These are phyloP conservation scores for Zarea fungicola DNA, from an alignment of 2,329 filamentous ascomycete species.

Conservation along the genomic window DNA sequence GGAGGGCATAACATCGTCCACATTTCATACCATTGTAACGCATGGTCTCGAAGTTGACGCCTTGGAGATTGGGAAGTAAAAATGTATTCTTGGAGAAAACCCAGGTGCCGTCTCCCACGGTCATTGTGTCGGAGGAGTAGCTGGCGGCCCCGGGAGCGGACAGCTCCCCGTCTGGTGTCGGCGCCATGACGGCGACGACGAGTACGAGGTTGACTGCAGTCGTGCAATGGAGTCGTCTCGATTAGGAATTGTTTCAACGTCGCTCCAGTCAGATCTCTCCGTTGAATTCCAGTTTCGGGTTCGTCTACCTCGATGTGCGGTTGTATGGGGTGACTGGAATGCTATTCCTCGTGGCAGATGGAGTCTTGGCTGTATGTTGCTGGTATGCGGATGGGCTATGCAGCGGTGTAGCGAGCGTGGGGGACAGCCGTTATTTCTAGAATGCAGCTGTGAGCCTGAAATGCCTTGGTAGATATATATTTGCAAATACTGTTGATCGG, in stretches of 20 bases:
- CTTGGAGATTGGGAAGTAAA: conserved; percentile 69
- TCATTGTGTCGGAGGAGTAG: conserved; percentile 69
- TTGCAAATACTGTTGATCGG: not conserved
- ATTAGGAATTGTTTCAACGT: not conserved
- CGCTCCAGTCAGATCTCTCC: not conserved
- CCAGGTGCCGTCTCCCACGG: conserved; percentile 80
- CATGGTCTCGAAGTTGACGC: conserved; percentile 76
- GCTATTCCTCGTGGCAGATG: conserved; percentile 1
- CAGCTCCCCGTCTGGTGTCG: conserved; percentile 52
- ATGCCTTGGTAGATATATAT: not conserved
- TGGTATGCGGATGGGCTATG: not conserved
- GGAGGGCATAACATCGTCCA: not conserved
- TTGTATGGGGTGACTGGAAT: conserved; percentile 5
- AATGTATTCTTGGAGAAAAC: conserved; percentile 72
- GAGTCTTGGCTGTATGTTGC: conserved; percentile 3
- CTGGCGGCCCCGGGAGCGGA: conserved; percentile 66
- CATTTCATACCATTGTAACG: conserved; percentile 68
- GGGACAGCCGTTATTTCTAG: not conserved
- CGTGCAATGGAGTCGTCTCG: not conserved
- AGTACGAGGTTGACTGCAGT: conserved; percentile 13
- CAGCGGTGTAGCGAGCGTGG: conserved; percentile 5
- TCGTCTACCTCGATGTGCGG: not conserved
- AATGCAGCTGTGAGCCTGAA: not conserved
- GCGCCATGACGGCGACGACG: conserved; percentile 53
- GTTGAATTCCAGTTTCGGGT: not conserved